Evolutionary conservation across 352 stramenopile genomes (phyloP), one percentile per base, ranked within the genome.

Genomic region (Phytophthora crassamura): DNA sequence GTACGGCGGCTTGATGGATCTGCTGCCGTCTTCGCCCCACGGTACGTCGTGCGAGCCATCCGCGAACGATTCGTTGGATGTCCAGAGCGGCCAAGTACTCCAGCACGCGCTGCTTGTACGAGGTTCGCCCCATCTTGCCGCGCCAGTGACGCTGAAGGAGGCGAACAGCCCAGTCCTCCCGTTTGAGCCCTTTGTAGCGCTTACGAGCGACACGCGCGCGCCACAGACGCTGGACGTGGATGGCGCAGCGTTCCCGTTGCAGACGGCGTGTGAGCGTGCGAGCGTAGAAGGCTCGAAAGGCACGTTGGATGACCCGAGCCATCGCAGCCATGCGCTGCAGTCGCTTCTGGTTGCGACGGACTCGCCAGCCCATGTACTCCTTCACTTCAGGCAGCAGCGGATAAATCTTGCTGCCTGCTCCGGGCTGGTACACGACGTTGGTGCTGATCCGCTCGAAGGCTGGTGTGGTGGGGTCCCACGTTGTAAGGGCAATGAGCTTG

Each of bases 291-390:
- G 82, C 91, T 35, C 94, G 86, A 46, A 98, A 94, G 6, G 82
- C 89, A n/a, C 79, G 75, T 62, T 99, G 95, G 48, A 98, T 97
- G 12, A 90, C 68, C 3, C 64, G 63, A 5, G 93, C 94, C 50
- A 95, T 91, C 4, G 66, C 68, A 28, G 96, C 74, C 71, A 99
- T 87, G 30, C 88, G 84, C 42, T 91, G 73, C 11, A 98, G 83
- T 10, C 93, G 81, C 79, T 98, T 98, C 50, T 95, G 85, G 65
- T 98, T 98, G 20, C 95, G 80, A 67, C 95, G 90, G 25, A 98
- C 84, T 45, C 96, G 82, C 95, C 96, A 99, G 9, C 76, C 77
- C 96, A 99, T 99, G 85, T 98, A 98, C 70, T 99, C 96, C 39
- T 94, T 93, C 22, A 98, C 88, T 66, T 98, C 88, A 18, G 85